phyloP scores from a whole-genome alignment of 306 rosid genomes.

The peach (Prunus persica) region DNA sequence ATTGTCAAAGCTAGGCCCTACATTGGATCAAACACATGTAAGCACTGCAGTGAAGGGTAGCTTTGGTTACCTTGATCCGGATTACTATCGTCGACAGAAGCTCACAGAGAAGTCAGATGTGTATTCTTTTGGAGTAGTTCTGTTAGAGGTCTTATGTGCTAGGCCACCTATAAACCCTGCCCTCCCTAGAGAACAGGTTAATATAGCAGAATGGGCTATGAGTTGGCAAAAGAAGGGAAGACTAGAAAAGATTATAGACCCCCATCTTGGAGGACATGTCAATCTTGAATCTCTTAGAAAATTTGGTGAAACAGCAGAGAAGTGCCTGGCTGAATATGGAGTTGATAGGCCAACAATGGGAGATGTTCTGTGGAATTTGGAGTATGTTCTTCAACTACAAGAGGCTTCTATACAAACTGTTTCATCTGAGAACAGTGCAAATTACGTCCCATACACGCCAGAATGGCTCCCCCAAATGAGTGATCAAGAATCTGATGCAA shows the following conservation, averaged over 20 bases:
- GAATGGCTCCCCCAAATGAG: constrained; percentile 24
- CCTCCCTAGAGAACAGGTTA: constrained; percentile 39
- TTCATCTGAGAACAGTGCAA: constrained; percentile 18
- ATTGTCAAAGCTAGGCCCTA: constrained; percentile 42
- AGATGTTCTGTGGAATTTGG: constrained; percentile 40
- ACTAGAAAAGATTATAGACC: constrained; percentile 34
- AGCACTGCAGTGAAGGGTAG: constrained; percentile 43
- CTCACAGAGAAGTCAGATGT: constrained; percentile 42
- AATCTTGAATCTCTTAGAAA: constrained; percentile 25
- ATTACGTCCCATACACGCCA: constrained; percentile 20
- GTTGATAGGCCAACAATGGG: constrained; percentile 42
- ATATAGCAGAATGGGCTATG: constrained; percentile 47
- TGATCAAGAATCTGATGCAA: constrained; percentile 24
- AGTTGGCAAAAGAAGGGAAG: constrained; percentile 26
- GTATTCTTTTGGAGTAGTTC: constrained; percentile 35
- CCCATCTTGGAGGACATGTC: constrained; percentile 21
- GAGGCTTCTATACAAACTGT: constrained; percentile 21
- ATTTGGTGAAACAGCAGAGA: constrained; percentile 40
- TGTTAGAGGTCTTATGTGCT: constrained; percentile 36
- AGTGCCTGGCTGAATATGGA: constrained; percentile 37
- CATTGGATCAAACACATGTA: constrained; percentile 41
- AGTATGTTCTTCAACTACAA: constrained; percentile 40
- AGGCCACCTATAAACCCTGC: constrained; percentile 36
- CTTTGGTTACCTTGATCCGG: constrained; percentile 39
- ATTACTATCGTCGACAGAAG: constrained; percentile 37